A percentile compares a stretch with the other conserved stretches of the same genome.
Conservation (phyloP, 2,329 filamentous ascomycete species). For the Penicillium sp. region DNA sequence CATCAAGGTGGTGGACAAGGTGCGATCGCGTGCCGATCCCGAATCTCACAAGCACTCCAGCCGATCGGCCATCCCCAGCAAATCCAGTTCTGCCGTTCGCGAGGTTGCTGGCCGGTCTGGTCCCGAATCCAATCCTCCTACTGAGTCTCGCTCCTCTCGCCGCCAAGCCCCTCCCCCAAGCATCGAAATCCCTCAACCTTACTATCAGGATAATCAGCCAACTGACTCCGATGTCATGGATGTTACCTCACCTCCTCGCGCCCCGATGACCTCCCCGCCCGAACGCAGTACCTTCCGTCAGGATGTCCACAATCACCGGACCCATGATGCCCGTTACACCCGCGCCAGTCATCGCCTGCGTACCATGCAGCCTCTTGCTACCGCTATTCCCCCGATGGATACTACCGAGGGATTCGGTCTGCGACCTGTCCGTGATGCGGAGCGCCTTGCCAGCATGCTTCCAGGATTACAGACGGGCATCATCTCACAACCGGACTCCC, state of each 20-base stretch:
- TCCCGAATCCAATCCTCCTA: conserved; percentile 56
- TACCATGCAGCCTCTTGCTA: conserved; percentile 65
- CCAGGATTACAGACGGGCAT: conserved; percentile 67
- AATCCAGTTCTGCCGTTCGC: conserved; percentile 24
- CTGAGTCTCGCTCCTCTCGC: conserved; percentile 60
- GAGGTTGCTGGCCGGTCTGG: conserved; percentile 32
- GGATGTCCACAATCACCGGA: conserved; percentile 52
- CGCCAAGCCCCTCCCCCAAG: conserved; percentile 81
- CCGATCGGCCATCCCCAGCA: conserved; percentile 23
- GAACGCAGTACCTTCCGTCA: conserved; percentile 67
- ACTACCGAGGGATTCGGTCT: conserved; percentile 69
- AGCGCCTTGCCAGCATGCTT: conserved; percentile 81
- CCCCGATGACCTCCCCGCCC: conserved; percentile 68
- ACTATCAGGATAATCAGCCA: conserved; percentile 49
- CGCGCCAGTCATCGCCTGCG: conserved; percentile 54
- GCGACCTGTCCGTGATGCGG: conserved; percentile 75
- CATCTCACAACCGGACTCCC: conserved; percentile 87
- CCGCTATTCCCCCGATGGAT: conserved; percentile 68
- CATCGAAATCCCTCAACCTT: conserved; percentile 71
- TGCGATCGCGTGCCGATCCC: conserved; percentile 78
- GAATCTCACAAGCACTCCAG: conserved; percentile 62
- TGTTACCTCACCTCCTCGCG: conserved; percentile 62
- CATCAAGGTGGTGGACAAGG: conserved; percentile 92
- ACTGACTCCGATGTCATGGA: conserved; percentile 58
- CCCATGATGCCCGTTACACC: conserved; percentile 40